Evolutionary conservation across 2,329 filamentous ascomycete genomes (phyloP), one percentile per base, ranked within the genome.

Genomic region (Penicillium sumatraense): DNA sequence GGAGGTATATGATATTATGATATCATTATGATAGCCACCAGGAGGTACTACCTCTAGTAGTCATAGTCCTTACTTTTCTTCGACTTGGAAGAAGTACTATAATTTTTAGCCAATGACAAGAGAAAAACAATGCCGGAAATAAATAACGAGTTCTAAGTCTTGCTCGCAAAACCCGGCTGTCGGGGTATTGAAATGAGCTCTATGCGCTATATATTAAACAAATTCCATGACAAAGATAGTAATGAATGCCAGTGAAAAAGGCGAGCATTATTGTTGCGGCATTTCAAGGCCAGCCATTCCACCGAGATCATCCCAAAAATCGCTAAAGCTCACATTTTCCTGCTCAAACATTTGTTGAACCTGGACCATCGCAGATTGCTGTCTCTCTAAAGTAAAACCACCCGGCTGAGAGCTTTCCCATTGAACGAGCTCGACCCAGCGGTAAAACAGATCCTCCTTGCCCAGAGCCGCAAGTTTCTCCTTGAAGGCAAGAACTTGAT

Each of bases 391-490:
- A 1, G 88, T 89, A 68, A 96, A 96, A 0, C 90, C 90, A 16
- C 88, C 90, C 0, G 91, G 89, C 62, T 84, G 83, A 31, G 86
- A 88, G 38, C 90, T 88, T 75, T 96, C 92, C 67, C 86, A 96
- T 75, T 97, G 92, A 47, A 97, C 87, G 68, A 96, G 83, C 78
- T 97, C 93, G 46, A 96, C 90, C 91, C 92, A 96, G 52, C 89
- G 86, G 77, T 90, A 96, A 77, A 97, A 97, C 50, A 97, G 73
- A 60, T 89, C 86, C 72, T 96, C 93, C 75, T 96, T 96, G 40
- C 89, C 91, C 73, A 95, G 81, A 2, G 82, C 82, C 1, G 84
- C 82, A 63, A 97, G 80, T 18, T 86, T 86, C 40, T 95, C 89
- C 65, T 90, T 87, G 72, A 97, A 96, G 2, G 83, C 82, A 59